Evolutionary conservation across 768 basidiomycete genomes (phyloP).

Genomic region (Lactarius hatsudake): DNA sequence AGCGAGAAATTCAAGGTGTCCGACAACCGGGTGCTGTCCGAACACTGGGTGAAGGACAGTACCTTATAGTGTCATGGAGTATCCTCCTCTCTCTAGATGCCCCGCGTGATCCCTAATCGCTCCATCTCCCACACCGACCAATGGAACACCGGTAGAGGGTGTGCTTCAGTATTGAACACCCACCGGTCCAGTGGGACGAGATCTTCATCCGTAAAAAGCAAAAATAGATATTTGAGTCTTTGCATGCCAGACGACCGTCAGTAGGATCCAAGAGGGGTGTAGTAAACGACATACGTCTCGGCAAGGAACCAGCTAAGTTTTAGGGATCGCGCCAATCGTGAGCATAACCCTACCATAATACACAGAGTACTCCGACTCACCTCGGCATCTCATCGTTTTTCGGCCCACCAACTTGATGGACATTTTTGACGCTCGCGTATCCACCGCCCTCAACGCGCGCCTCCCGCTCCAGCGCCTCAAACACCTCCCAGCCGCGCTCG

Average conservation of each 20-base stretch:
- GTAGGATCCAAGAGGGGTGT: background rate
- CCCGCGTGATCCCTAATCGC: constrained; percentile 37
- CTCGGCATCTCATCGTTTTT: constrained; percentile 66
- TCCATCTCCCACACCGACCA: constrained; percentile 56
- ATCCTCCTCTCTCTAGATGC: background rate
- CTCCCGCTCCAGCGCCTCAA: constrained; percentile 59
- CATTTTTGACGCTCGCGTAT: constrained; percentile 57
- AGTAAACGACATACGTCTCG: constrained; percentile 43
- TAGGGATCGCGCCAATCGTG: background rate
- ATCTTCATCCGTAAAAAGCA: constrained; percentile 66
- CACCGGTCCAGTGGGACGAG: constrained; percentile 46
- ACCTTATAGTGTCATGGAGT: background rate
- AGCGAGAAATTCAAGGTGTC: too few species aligned
- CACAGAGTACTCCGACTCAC: constrained; percentile 36
- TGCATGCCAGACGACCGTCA: constrained; percentile 30
- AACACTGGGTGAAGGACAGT: too few species aligned
- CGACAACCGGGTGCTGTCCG: too few species aligned
- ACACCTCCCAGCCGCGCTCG: constrained; percentile 67
- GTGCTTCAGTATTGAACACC: constrained; percentile 60
- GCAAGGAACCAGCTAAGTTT: constrained; percentile 49
- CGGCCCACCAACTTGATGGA: constrained; percentile 41
- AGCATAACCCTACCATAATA: background rate
- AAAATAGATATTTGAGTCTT: constrained; percentile 70
- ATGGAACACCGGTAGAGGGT: constrained; percentile 71
- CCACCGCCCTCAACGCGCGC: constrained; percentile 52